Evolutionary conservation across 2,329 filamentous ascomycete genomes (phyloP), one percentile per base, ranked within the genome.

Genomic region (Fusarium albidum): DNA sequence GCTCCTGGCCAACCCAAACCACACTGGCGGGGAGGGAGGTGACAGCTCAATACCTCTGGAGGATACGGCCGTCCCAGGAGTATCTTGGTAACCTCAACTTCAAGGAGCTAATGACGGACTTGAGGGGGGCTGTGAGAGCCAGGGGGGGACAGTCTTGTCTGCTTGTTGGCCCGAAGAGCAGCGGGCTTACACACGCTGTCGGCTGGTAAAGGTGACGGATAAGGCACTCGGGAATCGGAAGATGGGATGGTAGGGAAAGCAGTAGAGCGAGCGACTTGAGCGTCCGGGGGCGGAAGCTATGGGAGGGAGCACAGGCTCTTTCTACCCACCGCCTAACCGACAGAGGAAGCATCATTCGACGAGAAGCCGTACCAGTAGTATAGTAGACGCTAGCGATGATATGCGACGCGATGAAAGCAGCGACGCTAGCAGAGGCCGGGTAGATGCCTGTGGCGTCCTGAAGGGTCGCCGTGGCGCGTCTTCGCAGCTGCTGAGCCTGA

Each of bases 321-420:
- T 60, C 31, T 65, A 58, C 43, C 33, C 34, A 52, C 40, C 38
- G 34, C 35, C 49, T 14, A 44, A 34, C 38, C 43, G 52, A 38
- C 21, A 27, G 7, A 32, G 46, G 27, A 39, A n/a, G 25, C 12
- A 15, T n/a, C 44, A 45, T 41, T 56, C 59, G 59, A 58, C 33
- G 47, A 59, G 55, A 65, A 49, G 56, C 44, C 42, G 26, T 61
- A 39, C 62, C 56, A 38, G 32, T 32, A 37, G 33, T 47, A 33
- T 18, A 59, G 61, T 48, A 63, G 54, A 40, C 48, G 45, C 21
- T 61, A 49, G 14, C 34, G 34, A 31, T 53, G 39, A 31, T 51
- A 48, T 59, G 50, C 40, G 43, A 44, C 33, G 13, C 47, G 48
- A 54, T 49, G 45, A 51, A 49, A 53, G 41, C 31, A 60, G 28